These are phyloP conservation scores for Cyberlindnera petersonii DNA, from an alignment of 805 yeast species.

Conservation along the genomic window DNA sequence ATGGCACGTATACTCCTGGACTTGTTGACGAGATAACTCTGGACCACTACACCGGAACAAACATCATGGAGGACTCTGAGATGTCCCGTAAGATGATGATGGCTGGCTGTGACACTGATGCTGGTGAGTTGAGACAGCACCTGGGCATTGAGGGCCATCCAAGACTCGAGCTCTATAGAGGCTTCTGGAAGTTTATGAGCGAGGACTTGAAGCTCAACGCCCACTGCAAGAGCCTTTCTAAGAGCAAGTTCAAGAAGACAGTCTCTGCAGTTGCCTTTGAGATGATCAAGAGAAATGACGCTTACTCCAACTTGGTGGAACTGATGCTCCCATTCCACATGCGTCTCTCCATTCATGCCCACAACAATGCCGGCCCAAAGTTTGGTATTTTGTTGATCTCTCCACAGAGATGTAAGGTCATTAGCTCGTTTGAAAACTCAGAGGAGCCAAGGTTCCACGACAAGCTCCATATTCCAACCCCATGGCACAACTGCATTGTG, in stretches of 20 bases:
- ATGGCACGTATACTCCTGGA: conserved; percentile 26
- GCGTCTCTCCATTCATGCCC: conserved; percentile 60
- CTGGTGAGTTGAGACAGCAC: conserved; percentile 63
- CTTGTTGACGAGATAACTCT: conserved; percentile 31
- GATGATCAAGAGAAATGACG: conserved; percentile 63
- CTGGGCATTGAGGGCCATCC: conserved; percentile 53
- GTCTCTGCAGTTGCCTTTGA: conserved; percentile 55
- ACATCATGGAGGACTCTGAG: conserved; percentile 36
- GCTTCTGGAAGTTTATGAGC: conserved; percentile 56
- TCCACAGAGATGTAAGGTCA: conserved; percentile 40
- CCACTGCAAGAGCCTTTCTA: conserved; percentile 36
- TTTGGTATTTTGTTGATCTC: conserved; percentile 51
- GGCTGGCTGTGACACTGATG: conserved; percentile 47
- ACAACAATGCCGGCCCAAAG: conserved; percentile 55
- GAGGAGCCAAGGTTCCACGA: conserved; percentile 46
- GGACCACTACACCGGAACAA: conserved; percentile 37
- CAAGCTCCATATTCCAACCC: conserved; percentile 59
- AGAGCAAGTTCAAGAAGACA: conserved; percentile 42
- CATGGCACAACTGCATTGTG: conserved; percentile 60
- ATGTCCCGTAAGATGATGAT: conserved; percentile 38
- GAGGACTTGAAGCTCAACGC: conserved; percentile 50
- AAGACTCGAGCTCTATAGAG: conserved; percentile 49
- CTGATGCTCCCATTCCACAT: conserved; percentile 55
- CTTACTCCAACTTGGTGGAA: conserved; percentile 60
- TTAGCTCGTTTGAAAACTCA: conserved; percentile 37